Conservation (phyloP, 129 eudicot genomes). For the Solidago caesia region DNA sequence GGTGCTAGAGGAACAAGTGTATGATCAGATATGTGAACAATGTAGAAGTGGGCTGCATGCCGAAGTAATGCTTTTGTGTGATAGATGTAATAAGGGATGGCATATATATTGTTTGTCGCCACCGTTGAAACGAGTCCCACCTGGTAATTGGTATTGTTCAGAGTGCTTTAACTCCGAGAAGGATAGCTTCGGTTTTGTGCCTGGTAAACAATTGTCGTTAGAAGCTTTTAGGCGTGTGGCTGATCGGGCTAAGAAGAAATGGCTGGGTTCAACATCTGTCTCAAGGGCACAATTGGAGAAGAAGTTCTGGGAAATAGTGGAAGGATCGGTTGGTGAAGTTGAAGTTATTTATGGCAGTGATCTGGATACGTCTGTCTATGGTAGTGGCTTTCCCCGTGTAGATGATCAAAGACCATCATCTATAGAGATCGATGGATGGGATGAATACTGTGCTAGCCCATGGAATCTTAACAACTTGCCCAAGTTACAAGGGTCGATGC, state of each 20-base stretch:
- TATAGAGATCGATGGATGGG: constrained; percentile 57
- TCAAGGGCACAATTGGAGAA: constrained; percentile 80
- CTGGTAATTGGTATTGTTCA: constrained; percentile 95
- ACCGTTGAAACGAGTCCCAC: constrained; percentile 76
- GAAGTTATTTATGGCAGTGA: constrained; percentile 99
- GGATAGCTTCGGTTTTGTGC: constrained; percentile 94
- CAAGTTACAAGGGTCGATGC: constrained; percentile 92
- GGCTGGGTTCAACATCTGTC: constrained; percentile 77
- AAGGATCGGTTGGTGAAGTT: constrained; percentile 89
- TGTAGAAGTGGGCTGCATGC: constrained; percentile 96
- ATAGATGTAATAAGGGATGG: constrained; percentile 97
- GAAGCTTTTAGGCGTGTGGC: constrained; percentile 91
- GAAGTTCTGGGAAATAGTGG: constrained; percentile 99
- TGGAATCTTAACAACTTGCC: constrained; percentile 99
- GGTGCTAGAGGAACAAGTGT: constrained; percentile 43
- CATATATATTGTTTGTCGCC: constrained; percentile 94
- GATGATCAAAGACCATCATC: constrained; percentile 64
- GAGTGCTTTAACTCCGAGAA: constrained; percentile 93
- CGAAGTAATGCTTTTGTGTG: constrained; percentile 96
- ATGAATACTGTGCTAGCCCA: constrained; percentile 74
- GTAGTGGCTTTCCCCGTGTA: constrained; percentile 91
- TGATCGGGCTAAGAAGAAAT: constrained; percentile 83
- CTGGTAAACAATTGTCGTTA: constrained; percentile 71
- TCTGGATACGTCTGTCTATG: constrained; percentile 87
- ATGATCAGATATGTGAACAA: constrained; percentile 92